These are phyloP conservation scores for Neonectria faginata DNA, from an alignment of 2,329 filamentous ascomycete genomes.

Conservation along the genomic window DNA sequence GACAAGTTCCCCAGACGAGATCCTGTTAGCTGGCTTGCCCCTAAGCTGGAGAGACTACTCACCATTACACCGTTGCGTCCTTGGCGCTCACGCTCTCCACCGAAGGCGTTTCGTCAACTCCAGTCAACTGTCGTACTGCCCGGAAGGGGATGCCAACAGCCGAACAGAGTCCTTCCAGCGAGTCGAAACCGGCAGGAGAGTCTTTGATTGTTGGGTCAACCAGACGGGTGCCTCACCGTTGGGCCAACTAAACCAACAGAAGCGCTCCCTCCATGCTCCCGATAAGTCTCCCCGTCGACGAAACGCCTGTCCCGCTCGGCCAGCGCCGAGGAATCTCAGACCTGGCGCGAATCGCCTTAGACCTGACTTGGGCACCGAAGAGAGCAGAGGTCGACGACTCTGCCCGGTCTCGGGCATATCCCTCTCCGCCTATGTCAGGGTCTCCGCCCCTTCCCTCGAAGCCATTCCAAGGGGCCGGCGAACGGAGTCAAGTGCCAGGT, in stretches of 20 bases:
- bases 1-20: slow-evolving; percentile 29
- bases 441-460: slow-evolving; percentile 72
- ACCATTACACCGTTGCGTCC: slow-evolving; percentile 12
- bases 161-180: slow-evolving; percentile 17
- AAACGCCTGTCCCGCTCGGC: slow-evolving; percentile 62
- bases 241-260: slow-evolving; percentile 38
- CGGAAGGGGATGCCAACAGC: slow-evolving; percentile 21
- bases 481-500: slow-evolving; percentile 61
- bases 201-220: slow-evolving; percentile 30
- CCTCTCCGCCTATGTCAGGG: slow-evolving; percentile 80
- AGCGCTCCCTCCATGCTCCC: slow-evolving; percentile 65
- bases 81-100: slow-evolving; percentile 1
- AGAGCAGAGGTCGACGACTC: slow-evolving; percentile 63
- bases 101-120: slow-evolving; percentile 10
- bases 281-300: slow-evolving; percentile 57
- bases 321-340: slow-evolving; percentile 69
- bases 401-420: slow-evolving; percentile 71
- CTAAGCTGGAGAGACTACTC: slow-evolving; percentile 25
- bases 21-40: slow-evolving; percentile 19
- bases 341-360: slow-evolving; percentile 66
- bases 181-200: slow-evolving; percentile 13
- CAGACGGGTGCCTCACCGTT: slow-evolving; percentile 32
- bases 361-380: slow-evolving; percentile 58
- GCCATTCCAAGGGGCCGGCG: slow-evolving; percentile 67
- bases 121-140: slow-evolving; percentile 12